A percentile compares a stretch with the other conserved stretches of the same genome.
Conservation (phyloP, 2,329 filamentous ascomycete genomes). For the Arthrinium phaeospermum region DNA sequence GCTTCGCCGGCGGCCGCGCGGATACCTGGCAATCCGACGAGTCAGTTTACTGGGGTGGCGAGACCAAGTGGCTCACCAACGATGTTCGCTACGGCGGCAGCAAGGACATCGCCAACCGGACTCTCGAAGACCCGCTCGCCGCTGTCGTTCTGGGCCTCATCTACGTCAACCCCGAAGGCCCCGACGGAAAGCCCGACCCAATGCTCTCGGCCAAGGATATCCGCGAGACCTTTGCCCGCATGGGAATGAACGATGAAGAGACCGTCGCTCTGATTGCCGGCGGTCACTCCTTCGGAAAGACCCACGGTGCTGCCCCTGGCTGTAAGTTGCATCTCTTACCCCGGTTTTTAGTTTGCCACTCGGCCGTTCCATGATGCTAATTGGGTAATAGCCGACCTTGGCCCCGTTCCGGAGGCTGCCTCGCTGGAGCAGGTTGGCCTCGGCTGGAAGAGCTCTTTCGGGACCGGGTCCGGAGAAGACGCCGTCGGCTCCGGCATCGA, state of each 20-base stretch:
- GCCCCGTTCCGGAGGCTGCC: constrained; percentile 70
- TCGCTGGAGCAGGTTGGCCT: constrained; percentile 70
- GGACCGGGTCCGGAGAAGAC: constrained; percentile 71
- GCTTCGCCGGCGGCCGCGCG: constrained; percentile 73
- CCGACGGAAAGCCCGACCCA: constrained; percentile 74
- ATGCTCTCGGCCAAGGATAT: constrained; percentile 74
- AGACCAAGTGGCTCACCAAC: constrained; percentile 77
- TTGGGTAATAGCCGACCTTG: constrained; percentile 60
- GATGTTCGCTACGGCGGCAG: constrained; percentile 66
- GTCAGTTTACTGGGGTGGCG: constrained; percentile 78
- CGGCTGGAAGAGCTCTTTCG: constrained; percentile 72
- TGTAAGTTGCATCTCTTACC: constrained; percentile 2
- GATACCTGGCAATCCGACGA: constrained; percentile 80
- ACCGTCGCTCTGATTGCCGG: constrained; percentile 80
- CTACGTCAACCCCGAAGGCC: constrained; percentile 83
- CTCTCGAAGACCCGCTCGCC: constrained; percentile 71
- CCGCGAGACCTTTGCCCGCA: constrained; percentile 75
- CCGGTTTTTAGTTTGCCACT: no score
- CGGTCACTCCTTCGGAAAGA: constrained; percentile 82
- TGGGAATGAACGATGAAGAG: constrained; percentile 86
- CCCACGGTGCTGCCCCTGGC: constrained; percentile 70
- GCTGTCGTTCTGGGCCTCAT: constrained; percentile 79
- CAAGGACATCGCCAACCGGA: constrained; percentile 59
- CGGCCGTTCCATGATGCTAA: not conserved
- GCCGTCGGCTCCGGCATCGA: constrained; percentile 79